Conservation (phyloP, 2,329 filamentous ascomycete genomes). For the Fusarium sp. region DNA sequence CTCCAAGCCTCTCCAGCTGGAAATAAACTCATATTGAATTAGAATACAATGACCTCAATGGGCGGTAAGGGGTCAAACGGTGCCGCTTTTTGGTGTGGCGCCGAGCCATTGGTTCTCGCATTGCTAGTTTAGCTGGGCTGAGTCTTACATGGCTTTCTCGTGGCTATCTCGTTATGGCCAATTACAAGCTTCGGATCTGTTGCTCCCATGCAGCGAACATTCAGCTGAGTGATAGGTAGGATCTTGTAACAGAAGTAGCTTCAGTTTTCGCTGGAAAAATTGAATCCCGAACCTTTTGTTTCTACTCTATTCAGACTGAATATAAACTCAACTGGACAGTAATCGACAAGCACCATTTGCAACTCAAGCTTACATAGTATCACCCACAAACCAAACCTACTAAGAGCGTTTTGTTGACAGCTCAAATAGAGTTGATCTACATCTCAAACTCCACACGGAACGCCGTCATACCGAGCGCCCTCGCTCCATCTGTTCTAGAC, state of each 20-base stretch:
- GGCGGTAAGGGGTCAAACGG: slow-evolving; percentile 26
- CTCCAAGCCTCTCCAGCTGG: not conserved
- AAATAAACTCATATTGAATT: slow-evolving; percentile 3
- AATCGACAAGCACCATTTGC: not conserved
- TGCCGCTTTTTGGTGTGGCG: slow-evolving; percentile 28
- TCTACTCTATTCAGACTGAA: not conserved
- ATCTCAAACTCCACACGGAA: slow-evolving; percentile 13
- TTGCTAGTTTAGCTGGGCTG: slow-evolving; percentile 34
- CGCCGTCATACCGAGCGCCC: slow-evolving; percentile 15
- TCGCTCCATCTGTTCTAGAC: slow-evolving; percentile 21
- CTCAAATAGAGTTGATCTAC: slow-evolving; percentile 9
- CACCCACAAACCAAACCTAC: not conserved
- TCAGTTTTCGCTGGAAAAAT: not conserved
- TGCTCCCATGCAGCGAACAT: slow-evolving; percentile 5
- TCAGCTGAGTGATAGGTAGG: slow-evolving; percentile 23
- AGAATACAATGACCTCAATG: slow-evolving; percentile 5
- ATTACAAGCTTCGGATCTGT: slow-evolving; percentile 9
- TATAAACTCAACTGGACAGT: not conserved
- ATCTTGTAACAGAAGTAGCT: not conserved
- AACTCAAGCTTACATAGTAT: not conserved
- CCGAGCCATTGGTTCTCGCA: slow-evolving; percentile 33
- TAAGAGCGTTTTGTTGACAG: not conserved
- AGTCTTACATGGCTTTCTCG: slow-evolving; percentile 41
- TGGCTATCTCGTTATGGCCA: slow-evolving; percentile 26
- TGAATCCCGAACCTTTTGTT: not conserved